Conservation (phyloP, 495 filamentous ascomycete genomes). For the Pyronema omphalodes region DNA sequence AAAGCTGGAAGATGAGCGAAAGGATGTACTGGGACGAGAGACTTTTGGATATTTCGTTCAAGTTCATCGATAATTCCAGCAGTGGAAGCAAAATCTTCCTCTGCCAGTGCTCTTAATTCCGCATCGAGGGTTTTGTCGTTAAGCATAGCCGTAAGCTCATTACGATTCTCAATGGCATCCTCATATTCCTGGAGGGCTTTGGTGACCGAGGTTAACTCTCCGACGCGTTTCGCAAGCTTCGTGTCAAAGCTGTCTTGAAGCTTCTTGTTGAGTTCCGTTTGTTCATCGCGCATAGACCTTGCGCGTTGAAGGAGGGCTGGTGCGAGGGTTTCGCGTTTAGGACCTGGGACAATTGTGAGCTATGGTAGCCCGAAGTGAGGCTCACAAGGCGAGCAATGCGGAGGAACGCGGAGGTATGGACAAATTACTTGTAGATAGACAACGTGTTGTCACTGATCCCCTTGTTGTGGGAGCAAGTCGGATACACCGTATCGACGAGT, state of each 20-base stretch:
- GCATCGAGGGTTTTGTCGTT: constrained; percentile 40
- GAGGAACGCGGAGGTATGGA: too few relatives aligned
- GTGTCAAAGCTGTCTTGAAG: constrained; percentile 48
- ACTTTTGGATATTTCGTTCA: constrained; percentile 44
- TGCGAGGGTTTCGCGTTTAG: neutral
- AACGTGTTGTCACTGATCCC: too few relatives aligned
- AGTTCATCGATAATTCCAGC: constrained; percentile 38
- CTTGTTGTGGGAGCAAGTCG: too few relatives aligned
- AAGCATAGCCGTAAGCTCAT: constrained; percentile 40
- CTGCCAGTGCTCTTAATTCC: constrained; percentile 49
- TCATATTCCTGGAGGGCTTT: constrained; percentile 54
- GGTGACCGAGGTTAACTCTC: constrained; percentile 53
- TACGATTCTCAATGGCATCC: constrained; percentile 32
- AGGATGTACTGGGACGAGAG: constrained; percentile 73
- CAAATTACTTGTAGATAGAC: too few relatives aligned
- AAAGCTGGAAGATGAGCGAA: constrained; percentile 87
- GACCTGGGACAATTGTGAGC: neutral
- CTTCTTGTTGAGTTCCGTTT: constrained; percentile 41
- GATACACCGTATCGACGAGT: too few relatives aligned
- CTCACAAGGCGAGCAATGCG: too few relatives aligned
- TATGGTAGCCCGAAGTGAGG: neutral
- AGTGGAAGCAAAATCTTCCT: constrained; percentile 56
- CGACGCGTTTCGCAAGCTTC: constrained; percentile 53
- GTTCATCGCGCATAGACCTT: constrained; percentile 44
- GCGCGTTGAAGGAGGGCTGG: constrained; percentile 40